Base-by-base conservation (phyloP, 2,329 filamentous ascomycete genomes). In the Coniochaeta sp. region DNA sequence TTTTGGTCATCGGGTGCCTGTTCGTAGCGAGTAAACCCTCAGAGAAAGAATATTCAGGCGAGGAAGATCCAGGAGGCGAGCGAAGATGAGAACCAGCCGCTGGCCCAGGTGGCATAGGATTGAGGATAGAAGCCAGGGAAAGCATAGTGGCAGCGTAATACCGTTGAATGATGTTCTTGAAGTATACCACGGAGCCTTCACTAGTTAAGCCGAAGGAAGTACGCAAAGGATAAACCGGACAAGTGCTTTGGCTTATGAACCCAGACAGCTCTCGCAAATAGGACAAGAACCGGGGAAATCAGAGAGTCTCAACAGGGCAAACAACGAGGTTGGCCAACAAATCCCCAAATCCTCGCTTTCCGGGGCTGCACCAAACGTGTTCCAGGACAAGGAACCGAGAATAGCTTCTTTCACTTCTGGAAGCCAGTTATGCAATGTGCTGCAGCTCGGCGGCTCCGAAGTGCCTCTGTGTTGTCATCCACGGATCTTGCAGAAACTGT, bases 61-160 rank as follows among this genome's bases (percentile, higher is more conserved):
- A 72, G 72, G 73, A 58, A 69, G 69, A 63, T 64, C 71, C 66
- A 76, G 73, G 71, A 72, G 72, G 71, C 79, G 69, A 73, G 75
- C 64, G 72, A 75, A 65, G 76, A 74, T 17, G 61, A 34, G 31
- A 57, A 28, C 54, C n/a, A 36, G 52, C 24, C 58, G 69, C 66
- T 59, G 72, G 69, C 64, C 75, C 73, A 61, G 78, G 70, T 63
- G 81, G 77, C 58, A 78, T 72, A 66, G 87, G 87, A 70, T 89
- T 90, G 69, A 89, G 81, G 67, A 90, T 79, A 64, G 84, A 86
- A 40, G 83, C 78, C 65, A 89, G 79, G 56, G 87, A 85, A 62
- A 88, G 72, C 87, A 89, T 89, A 68, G 67, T 71, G 68, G 70
- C 71, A 71, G 68, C 62, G 62, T 6, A 36, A 16, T 6, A 2